Evolutionary conservation across 2,329 filamentous ascomycete genomes (phyloP).

Genomic region (Hypoxylon sp.): DNA sequence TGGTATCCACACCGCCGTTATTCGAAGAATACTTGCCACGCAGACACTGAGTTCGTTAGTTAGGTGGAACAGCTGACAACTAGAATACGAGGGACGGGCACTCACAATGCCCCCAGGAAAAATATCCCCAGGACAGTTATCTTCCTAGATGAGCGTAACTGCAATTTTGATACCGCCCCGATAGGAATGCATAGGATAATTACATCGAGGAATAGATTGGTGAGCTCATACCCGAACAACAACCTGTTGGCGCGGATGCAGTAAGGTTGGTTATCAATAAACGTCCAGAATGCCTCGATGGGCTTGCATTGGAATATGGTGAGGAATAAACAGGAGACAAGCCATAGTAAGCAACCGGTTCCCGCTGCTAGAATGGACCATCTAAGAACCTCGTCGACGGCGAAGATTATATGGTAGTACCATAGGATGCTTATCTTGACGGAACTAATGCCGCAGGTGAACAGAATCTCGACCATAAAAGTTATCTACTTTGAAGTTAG

Average conservation of each 20-base stretch:
- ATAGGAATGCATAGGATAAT: slow-evolving; percentile 10
- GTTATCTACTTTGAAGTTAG: too few relatives aligned
- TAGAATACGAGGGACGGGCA: background rate
- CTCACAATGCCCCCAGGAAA: slow-evolving; percentile 14
- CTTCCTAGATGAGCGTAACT: background rate
- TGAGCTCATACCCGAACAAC: slow-evolving; percentile 14
- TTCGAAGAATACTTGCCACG: background rate
- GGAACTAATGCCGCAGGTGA: too few relatives aligned
- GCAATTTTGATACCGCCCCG: background rate
- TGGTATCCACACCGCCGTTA: background rate
- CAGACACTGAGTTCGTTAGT: background rate
- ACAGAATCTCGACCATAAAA: too few relatives aligned
- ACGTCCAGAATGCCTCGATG: too few relatives aligned
- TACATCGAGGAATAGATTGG: slow-evolving; percentile 21
- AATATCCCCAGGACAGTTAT: slow-evolving; percentile 3
- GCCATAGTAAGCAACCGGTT: too few relatives aligned
- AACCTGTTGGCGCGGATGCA: background rate
- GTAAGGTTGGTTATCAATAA: background rate
- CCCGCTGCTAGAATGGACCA: too few relatives aligned
- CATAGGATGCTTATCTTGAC: too few relatives aligned
- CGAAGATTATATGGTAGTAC: too few relatives aligned
- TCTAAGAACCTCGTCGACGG: too few relatives aligned
- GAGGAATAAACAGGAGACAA: too few relatives aligned
- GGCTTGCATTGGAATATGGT: too few relatives aligned
- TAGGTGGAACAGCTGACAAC: background rate